A percentile compares a stretch with the other conserved stretches of the same genome.
Evolutionary conservation across 257 asterid species (phyloP).

Genomic region (Cruciata laevipes): DNA sequence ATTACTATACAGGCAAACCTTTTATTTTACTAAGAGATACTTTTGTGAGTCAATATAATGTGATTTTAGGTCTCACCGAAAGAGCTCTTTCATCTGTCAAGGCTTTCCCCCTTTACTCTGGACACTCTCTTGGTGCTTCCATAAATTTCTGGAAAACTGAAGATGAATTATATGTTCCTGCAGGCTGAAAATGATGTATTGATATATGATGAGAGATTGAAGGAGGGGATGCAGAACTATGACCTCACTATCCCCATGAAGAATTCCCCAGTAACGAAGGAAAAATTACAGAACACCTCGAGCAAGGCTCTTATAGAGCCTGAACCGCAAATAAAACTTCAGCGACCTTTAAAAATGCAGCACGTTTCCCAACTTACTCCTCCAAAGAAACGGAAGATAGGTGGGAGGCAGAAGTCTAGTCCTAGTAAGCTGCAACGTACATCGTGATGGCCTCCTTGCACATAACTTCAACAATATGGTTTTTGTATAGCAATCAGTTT

Average conservation of each 20-base stretch:
- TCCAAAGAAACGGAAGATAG: constrained; percentile 44
- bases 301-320: constrained; percentile 24
- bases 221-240: constrained; percentile 42
- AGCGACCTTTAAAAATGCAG: constrained; percentile 40
- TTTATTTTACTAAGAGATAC: neutral
- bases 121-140: neutral
- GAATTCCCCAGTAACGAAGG: constrained; percentile 26
- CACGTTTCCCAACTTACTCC: constrained; percentile 48
- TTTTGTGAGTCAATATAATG: neutral
- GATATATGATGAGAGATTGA: constrained; percentile 41
- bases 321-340: constrained; percentile 31
- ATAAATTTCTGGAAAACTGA: neutral
- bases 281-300: constrained; percentile 19
- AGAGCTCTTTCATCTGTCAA: neutral
- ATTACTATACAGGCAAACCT: neutral
- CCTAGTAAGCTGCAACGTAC: constrained; percentile 33
- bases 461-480: neutral
- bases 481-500: neutral
- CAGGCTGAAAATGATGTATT: constrained; percentile 58
- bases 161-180: constrained; percentile 6
- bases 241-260: constrained; percentile 34
- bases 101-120: neutral
- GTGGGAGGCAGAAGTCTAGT: constrained; percentile 40
- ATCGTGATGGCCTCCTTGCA: constrained; percentile 10
- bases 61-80: neutral